Base-by-base conservation (phyloP, 1,284 basidiomycete genomes). In the Leccinum pallidistipes region DNA sequence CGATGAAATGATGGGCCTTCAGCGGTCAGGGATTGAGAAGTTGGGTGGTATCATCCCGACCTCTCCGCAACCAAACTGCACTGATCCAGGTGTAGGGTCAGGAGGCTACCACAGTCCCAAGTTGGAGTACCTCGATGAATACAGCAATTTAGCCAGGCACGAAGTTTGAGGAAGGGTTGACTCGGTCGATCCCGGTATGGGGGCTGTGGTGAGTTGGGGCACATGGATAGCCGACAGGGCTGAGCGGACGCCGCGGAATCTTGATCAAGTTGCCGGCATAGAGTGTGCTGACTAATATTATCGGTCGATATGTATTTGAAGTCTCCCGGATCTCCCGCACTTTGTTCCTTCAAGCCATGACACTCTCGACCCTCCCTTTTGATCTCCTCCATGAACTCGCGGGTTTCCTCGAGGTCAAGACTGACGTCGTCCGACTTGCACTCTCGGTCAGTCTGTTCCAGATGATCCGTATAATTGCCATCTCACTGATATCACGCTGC, bases 361-460 rank as follows among this genome's bases (percentile, higher is more conserved):
- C 59, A 9, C 56, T 78, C 53, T 59, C 67, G 18, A 62, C 58
- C n/a, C 67, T 85, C 16, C 87, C 87, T 0, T 80, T 79, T 38
- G 88, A 91, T 71, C 70, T 91, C 51, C 77, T 90, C 45, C 79
- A 88, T 47, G 86, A 90, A 69, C 81, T 90, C 60, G 83, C 86
- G 2, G 71, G 72, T 24, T 80, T 80, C 67, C 74, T 90, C 50
- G 76, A 82, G 40, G 79, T 78, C 29, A 79, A 78, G 53, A 70
- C 76, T 1, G 86, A 90, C 69, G 60, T 87, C 24, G 75, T 87
- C 38, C 83, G 80, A 64, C 77, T 91, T 34, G 82, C 80, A 58
- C 75, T 85, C 62, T 81, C 84, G 62, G 88, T 83, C 66, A 73
- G 86, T 76, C 63, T 55, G 11, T 64, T 56, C 40, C 49, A 0